A percentile compares a stretch with the other conserved stretches of the same genome.
Conservation (phyloP, 2,329 filamentous ascomycete genomes). For the Sclerotinia borealis region DNA sequence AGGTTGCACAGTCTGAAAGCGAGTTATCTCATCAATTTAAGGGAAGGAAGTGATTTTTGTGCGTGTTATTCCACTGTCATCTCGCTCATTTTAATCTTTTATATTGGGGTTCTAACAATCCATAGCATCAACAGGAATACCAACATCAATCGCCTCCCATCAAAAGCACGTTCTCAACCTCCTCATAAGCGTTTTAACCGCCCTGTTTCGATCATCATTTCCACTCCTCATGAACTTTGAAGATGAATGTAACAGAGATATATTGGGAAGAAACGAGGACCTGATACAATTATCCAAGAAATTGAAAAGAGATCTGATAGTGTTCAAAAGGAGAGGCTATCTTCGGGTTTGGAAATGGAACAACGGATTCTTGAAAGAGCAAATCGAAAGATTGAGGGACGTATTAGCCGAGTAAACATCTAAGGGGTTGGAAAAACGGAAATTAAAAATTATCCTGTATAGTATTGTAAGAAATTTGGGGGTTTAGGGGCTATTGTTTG, state of each 20-base stretch:
- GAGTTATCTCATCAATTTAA: conserved; percentile 21
- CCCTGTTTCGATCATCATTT: conserved; percentile 25
- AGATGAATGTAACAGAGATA: conserved; percentile 20
- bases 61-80: conserved; percentile 6
- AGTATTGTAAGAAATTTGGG: background rate
- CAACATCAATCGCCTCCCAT: conserved; percentile 14
- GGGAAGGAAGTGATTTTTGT: conserved; percentile 13
- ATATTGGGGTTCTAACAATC: background rate
- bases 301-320: conserved; percentile 23
- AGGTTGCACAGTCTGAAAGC: conserved; percentile 21
- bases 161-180: conserved; percentile 23
- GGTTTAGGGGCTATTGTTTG: background rate
- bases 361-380: background rate
- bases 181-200: conserved; percentile 24
- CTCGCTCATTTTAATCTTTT: background rate
- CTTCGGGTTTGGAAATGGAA: background rate
- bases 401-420: background rate
- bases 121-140: background rate
- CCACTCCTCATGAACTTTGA: conserved; percentile 25
- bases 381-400: conserved; percentile 5
- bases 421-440: too few relatives aligned
- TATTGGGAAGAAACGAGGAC: conserved; percentile 21
- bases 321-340: conserved; percentile 21
- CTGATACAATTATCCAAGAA: conserved; percentile 19
- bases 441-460: background rate